Evolutionary conservation across 2,329 filamentous ascomycete species (phyloP), one percentile per base, ranked within the genome.

Genomic region (Neocucurbitaria cava): DNA sequence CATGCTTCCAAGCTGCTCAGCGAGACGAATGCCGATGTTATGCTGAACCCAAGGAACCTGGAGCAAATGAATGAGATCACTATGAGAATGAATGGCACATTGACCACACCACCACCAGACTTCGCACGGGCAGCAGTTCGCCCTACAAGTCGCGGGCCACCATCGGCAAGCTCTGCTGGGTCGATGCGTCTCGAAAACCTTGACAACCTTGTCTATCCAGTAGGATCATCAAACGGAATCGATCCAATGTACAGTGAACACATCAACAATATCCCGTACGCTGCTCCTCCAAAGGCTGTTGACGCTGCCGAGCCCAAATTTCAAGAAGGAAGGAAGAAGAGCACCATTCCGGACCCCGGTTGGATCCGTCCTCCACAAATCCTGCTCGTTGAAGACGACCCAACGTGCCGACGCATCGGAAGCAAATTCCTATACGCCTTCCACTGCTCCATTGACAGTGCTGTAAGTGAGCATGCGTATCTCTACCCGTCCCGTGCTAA

Each of bases 161-260:
- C 78, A 30, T 82, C 81, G 5, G 79, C 80, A 28, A 73, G 79
- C 3, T 84, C 85, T 1, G 82, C 79, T 35, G 79, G 79, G 3
- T 76, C 80, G 2, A 78, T 85, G 69, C 81, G 81, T 5, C 83
- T 82, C 35, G 80, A 80, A 13, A 87, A 89, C 50, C 74, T 89
- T 40, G 87, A 90, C 57, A 84, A 83, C 59, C 85, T 96, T 49
- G 92, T 97, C 9, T 98, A 97, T 72, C 93, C 94, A 0, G 92
- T 96, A 15, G 93, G 93, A 17, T 87, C 92, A 61, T 95, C 89
- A 0, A 91, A 96, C 62, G 93, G 93, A 48, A 97, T 97, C 62
- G 93, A 97, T 71, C 93, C 94, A 1, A 95, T 96, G 83, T 93
- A 94, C 71, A 89, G 91, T 65, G 93, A 97, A 66, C 92, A 97